A percentile compares a stretch with the other conserved stretches of the same genome.
Conservation (phyloP, 176 grass and related monocot genomes). For the Eleusine indica region DNA sequence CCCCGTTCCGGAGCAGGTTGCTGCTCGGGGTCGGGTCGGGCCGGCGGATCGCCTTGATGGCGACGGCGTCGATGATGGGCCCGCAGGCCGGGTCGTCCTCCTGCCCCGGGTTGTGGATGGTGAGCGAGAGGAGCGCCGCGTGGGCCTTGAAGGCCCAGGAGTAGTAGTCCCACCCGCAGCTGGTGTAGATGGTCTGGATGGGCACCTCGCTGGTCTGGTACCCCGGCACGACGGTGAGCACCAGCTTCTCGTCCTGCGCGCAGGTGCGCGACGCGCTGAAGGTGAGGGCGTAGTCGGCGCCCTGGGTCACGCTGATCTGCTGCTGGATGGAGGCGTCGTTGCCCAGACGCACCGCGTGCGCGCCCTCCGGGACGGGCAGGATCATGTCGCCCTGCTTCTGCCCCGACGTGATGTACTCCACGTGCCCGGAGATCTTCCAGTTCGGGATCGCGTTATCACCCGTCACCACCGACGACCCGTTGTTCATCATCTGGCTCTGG, state of each 20-base stretch:
- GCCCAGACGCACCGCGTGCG: slow-evolving; percentile 53
- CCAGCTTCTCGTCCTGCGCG: slow-evolving; percentile 56
- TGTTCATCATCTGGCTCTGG: slow-evolving; percentile 43
- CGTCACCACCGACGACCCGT: slow-evolving; percentile 49
- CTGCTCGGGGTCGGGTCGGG: not conserved
- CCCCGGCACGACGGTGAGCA: slow-evolving; percentile 34
- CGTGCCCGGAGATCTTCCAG: slow-evolving; percentile 58
- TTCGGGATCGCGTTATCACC: slow-evolving; percentile 27
- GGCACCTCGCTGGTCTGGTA: slow-evolving; percentile 49
- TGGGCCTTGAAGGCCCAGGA: slow-evolving; percentile 52
- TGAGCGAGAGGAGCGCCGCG: not conserved
- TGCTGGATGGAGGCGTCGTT: slow-evolving; percentile 57
- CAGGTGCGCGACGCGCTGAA: slow-evolving; percentile 64
- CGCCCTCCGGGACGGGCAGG: slow-evolving; percentile 53
- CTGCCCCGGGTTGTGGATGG: slow-evolving; percentile 61
- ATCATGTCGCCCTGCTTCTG: slow-evolving; percentile 52
- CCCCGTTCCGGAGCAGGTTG: slow-evolving; percentile 46
- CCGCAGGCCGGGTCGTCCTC: slow-evolving; percentile 64
- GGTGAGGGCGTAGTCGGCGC: slow-evolving; percentile 55
- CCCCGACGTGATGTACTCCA: slow-evolving; percentile 67
- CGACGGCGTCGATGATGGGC: slow-evolving; percentile 51
- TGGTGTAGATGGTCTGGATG: slow-evolving; percentile 60
- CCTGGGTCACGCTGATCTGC: slow-evolving; percentile 27
- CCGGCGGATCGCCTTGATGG: slow-evolving; percentile 34
- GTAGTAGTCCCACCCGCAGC: slow-evolving; percentile 65